Base-by-base conservation (phyloP, 2,329 filamentous ascomycete genomes). In the Zymoseptoria tritici region DNA sequence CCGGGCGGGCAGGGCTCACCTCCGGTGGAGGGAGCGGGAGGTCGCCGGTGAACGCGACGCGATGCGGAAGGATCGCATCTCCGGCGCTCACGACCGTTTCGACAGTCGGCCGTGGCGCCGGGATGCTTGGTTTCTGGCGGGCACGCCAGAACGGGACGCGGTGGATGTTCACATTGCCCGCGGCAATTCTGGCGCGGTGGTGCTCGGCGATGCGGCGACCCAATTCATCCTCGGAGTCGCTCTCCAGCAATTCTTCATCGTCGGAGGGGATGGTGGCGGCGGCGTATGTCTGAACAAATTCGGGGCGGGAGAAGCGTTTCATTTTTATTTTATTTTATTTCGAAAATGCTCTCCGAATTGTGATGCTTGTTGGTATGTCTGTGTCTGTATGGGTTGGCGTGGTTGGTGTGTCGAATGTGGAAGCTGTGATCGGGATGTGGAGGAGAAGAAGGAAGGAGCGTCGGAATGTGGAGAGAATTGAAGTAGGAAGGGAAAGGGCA, bases 191-290 rank as follows among this genome's bases (percentile, higher is more conserved):
- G 36, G 36, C 77, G 60, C 75, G 74, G 58, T 69, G 63, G 62
- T 78, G 73, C 63, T 78, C 75, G 54, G 79, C 70, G 63, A 80
- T 73, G 55, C 70, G 71, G 56, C 71, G 71, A 16, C 77, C 78
- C 60, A 81, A 79, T 1, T 79, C 77, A 64, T 80, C 77, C 20
- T 46, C 36, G 36, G 36, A 46, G 36, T 46, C 36, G 36, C 36
- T 46, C 36, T 46, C 36, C 36, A 46, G 36, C 36, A 46, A 46
- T 46, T 46, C 36, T 16, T 46, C 36, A n/a, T 46, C 36, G 36
- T 46, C 36, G 16, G 16, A 16, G 36, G 36, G 13, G 36, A 46
- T 46, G 36, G 13, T n/a, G 36, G 13, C 36, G 36, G 36, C 36
- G 13, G 13, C 36, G 36, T 46, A 46, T 16, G 36, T n/a, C 5